phyloP scores from a whole-genome alignment of 495 filamentous ascomycete genomes.

The Penicillium flavigenum region DNA sequence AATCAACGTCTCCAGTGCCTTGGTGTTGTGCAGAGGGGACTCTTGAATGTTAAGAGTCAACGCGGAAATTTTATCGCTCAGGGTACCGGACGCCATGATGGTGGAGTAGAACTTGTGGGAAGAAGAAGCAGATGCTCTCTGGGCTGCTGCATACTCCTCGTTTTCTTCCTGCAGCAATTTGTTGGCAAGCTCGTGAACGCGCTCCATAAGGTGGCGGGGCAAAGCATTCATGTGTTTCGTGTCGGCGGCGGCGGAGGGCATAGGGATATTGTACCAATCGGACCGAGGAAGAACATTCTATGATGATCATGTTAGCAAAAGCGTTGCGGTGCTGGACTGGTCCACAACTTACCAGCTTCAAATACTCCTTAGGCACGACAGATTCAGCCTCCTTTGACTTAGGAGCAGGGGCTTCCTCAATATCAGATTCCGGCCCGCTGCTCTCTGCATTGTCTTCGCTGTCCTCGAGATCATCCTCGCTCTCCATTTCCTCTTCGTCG shows the following conservation, averaged over 20 bases:
- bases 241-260: slow-evolving; percentile 54
- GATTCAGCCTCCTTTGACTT: slow-evolving; percentile 25
- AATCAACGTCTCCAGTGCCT: slow-evolving; percentile 80
- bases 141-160: slow-evolving; percentile 55
- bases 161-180: slow-evolving; percentile 73
- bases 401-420: slow-evolving; percentile 28
- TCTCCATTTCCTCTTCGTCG: slow-evolving; percentile 37
- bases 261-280: slow-evolving; percentile 76
- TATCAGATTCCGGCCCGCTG: slow-evolving; percentile 13
- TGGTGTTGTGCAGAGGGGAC: slow-evolving; percentile 88
- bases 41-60: slow-evolving; percentile 92
- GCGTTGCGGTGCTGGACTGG: not conserved
- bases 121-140: slow-evolving; percentile 61
- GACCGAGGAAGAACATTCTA: slow-evolving; percentile 74
- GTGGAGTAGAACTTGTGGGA: slow-evolving; percentile 92
- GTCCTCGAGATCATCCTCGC: slow-evolving; percentile 35
- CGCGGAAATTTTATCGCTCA: slow-evolving; percentile 95
- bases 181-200: slow-evolving; percentile 72
- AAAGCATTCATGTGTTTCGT: slow-evolving; percentile 49
- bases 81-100: slow-evolving; percentile 93
- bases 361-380: slow-evolving; percentile 32
- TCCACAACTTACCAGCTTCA: slow-evolving; percentile 38
- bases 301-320: slow-evolving; percentile 22
- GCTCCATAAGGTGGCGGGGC: slow-evolving; percentile 61
- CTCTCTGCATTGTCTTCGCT: slow-evolving; percentile 47